Evolutionary conservation across 2,329 filamentous ascomycete genomes (phyloP).

Genomic region (Ophiostoma angusticollis): DNA sequence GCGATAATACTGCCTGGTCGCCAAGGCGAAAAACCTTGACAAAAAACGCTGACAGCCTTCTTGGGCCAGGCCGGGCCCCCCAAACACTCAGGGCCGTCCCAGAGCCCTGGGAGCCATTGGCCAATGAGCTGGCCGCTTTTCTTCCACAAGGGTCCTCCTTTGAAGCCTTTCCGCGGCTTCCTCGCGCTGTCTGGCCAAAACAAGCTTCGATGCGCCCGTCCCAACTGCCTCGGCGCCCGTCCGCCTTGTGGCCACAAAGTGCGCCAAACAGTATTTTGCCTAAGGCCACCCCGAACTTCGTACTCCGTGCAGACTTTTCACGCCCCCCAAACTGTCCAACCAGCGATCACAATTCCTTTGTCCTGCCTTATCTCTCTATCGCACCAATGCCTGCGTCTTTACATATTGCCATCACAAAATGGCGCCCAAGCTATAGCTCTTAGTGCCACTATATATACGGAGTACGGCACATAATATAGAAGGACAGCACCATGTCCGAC

Average conservation of each 20-base stretch:
- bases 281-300: background rate
- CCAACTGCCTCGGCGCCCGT: background rate
- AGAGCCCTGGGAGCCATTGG: slow-evolving; percentile 9
- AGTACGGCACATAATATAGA: too few species aligned
- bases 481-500: too few species aligned
- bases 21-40: background rate
- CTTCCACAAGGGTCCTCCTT: background rate
- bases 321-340: slow-evolving; percentile 1
- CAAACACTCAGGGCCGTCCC: background rate
- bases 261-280: too few species aligned
- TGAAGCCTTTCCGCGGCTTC: background rate
- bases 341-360: background rate
- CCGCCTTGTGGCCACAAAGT: background rate
- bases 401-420: slow-evolving; percentile 7
- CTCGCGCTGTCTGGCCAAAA: background rate
- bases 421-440: too few species aligned
- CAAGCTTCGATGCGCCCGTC: slow-evolving; percentile 9
- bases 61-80: too few species aligned
- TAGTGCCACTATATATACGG: too few species aligned
- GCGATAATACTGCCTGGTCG: slow-evolving; percentile 9
- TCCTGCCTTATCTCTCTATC: slow-evolving; percentile 1
- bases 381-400: slow-evolving; percentile 6
- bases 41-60: background rate
- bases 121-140: slow-evolving; percentile 4
- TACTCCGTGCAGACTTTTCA: too few species aligned